Conservation (phyloP, 305 asterid species). For the Andrographis paniculata region DNA sequence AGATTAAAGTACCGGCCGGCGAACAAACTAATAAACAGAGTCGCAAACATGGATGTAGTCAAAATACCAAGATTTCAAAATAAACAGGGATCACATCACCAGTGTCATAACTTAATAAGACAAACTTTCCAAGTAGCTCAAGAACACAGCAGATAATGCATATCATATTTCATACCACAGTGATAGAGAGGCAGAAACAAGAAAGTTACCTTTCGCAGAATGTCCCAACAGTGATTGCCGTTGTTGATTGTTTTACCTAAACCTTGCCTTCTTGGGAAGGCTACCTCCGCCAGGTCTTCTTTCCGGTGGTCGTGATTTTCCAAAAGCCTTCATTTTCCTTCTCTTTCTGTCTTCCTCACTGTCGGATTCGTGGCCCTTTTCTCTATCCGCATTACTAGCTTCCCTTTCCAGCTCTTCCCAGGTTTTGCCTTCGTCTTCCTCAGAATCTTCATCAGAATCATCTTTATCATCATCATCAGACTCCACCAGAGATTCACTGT, state of each 20-base stretch:
- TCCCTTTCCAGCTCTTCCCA: conserved; percentile 93
- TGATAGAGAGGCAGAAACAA: too few relatives aligned
- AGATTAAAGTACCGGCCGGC: too few relatives aligned
- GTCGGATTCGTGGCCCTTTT: conserved; percentile 70
- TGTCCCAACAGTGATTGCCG: background rate
- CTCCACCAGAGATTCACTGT: conserved; percentile 68
- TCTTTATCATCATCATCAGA: conserved; percentile 72
- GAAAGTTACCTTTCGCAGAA: too few relatives aligned
- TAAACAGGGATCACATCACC: too few relatives aligned
- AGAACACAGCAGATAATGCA: too few relatives aligned
- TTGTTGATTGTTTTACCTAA: conserved; percentile 21
- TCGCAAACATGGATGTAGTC: too few relatives aligned
- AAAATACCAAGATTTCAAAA: too few relatives aligned
- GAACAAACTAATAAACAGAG: too few relatives aligned
- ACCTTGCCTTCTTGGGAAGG: conserved; percentile 27
- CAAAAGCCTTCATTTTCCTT: conserved; percentile 42
- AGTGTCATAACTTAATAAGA: too few relatives aligned
- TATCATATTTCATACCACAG: too few relatives aligned
- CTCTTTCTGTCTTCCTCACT: conserved; percentile 71
- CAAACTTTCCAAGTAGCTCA: too few relatives aligned
- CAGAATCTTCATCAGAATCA: conserved; percentile 37
- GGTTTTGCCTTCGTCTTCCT: conserved; percentile 74
- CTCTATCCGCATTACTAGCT: conserved; percentile 72
- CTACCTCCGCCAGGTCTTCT: conserved; percentile 27
- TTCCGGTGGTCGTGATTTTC: conserved; percentile 25